Percentiles rank a stretch among this genome's conserved stretches.
Evolutionary conservation across 495 filamentous ascomycete genomes (phyloP).

Genomic region (Oidiodendron maius): DNA sequence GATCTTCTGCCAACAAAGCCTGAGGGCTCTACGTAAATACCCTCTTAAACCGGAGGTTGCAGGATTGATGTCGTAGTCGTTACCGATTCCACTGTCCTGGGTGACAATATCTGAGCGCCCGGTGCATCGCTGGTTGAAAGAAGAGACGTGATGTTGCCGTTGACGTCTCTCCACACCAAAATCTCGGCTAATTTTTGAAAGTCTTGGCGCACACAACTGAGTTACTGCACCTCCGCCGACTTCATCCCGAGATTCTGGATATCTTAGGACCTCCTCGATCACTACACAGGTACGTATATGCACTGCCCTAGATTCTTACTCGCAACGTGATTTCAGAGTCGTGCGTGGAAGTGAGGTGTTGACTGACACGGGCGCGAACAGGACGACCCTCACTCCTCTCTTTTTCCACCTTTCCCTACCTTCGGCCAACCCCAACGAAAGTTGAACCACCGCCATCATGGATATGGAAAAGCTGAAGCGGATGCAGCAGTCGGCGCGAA

Average conservation of each 20-base stretch:
- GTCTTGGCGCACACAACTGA: conserved; percentile 14
- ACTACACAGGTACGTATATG: conserved; percentile 3
- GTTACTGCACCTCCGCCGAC: conserved; percentile 1
- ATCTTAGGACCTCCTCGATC: conserved; percentile 5
- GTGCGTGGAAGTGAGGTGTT: no score
- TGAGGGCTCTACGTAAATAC: no score
- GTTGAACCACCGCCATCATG: conserved; percentile 44
- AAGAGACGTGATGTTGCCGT: background rate
- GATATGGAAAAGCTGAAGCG: conserved; percentile 69
- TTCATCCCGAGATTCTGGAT: conserved; percentile 4
- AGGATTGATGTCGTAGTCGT: no score
- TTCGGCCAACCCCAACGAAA: conserved; percentile 15
- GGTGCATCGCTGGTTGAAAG: no score
- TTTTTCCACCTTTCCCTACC: background rate
- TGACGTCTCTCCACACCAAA: conserved; percentile 7
- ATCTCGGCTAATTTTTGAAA: conserved; percentile 8
- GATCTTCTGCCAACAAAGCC: no score
- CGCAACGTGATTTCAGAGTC: background rate
- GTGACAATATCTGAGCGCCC: no score
- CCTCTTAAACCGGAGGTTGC: no score
- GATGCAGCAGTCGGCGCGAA: conserved; percentile 70
- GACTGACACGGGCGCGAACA: background rate
- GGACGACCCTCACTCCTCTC: background rate
- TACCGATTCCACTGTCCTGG: no score
- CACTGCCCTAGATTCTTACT: background rate